Evolutionary conservation across 176 grass and related monocot genomes (phyloP).

Genomic region (Phyllostachys edulis): DNA sequence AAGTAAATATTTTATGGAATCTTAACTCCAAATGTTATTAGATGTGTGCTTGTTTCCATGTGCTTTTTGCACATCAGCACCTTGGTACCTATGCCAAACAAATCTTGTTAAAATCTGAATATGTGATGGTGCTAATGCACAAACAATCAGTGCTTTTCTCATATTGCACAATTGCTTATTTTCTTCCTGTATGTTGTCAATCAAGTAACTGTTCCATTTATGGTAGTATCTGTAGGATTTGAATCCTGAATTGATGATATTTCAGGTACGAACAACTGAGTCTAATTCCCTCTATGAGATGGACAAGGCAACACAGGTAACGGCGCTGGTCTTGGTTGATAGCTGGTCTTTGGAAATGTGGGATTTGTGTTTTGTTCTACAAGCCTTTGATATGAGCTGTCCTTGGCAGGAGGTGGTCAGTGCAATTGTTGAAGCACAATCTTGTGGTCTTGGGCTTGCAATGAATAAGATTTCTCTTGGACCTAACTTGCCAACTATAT

Average conservation of each 20-base stretch:
- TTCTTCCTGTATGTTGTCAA: background rate
- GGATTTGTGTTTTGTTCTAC: background rate
- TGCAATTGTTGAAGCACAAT: conserved; percentile 83
- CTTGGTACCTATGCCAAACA: background rate
- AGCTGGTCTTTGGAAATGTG: conserved; percentile 12
- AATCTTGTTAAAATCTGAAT: background rate
- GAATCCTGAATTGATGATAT: conserved; percentile 31
- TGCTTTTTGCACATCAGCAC: background rate
- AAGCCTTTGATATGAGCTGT: background rate
- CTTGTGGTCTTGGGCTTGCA: conserved; percentile 52
- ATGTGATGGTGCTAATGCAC: background rate
- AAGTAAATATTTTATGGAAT: background rate
- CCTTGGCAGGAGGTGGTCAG: conserved; percentile 74
- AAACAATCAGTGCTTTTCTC: background rate
- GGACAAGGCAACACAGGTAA: conserved; percentile 92
- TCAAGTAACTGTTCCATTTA: background rate
- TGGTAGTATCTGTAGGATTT: conserved; percentile 2
- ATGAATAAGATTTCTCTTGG: conserved; percentile 70
- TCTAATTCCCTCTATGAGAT: conserved; percentile 87
- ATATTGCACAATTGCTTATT: background rate
- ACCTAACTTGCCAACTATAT: conserved; percentile 83
- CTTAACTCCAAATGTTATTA: background rate
- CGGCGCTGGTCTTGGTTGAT: background rate
- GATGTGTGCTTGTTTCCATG: background rate
- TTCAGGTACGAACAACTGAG: conserved; percentile 61